Conservation (phyloP, 305 asterid species). For the Withania somnifera region DNA sequence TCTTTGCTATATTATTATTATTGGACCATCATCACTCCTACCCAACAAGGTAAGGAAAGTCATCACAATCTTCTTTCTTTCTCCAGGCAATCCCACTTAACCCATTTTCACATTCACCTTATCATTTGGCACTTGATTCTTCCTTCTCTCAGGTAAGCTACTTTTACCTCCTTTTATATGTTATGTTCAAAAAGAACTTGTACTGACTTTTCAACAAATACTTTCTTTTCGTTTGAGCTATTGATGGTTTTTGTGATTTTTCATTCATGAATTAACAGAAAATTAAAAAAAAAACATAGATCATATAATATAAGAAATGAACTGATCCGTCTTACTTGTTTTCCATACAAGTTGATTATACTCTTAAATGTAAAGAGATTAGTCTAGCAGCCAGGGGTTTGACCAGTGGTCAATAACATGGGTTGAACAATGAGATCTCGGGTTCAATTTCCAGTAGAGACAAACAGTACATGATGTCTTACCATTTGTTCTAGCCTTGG, state of each 20-base stretch:
- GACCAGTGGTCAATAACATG: too few relatives aligned
- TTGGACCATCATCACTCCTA: neutral
- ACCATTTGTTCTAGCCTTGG: too few relatives aligned
- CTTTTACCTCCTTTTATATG: neutral
- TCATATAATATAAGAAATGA: neutral
- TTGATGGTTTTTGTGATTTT: neutral
- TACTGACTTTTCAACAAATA: neutral
- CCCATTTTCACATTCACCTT: neutral
- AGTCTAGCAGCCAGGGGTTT: too few relatives aligned
- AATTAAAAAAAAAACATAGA: too few relatives aligned
- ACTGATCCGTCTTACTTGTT: neutral
- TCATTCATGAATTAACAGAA: neutral
- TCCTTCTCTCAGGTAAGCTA: neutral
- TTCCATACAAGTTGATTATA: neutral
- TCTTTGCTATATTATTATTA: neutral
- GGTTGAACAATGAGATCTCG: too few relatives aligned
- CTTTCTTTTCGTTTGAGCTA: neutral
- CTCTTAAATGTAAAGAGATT: neutral
- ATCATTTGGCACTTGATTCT: neutral
- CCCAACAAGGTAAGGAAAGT: neutral
- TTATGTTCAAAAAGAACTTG: neutral
- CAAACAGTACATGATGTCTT: too few relatives aligned
- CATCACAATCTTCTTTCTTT: neutral
- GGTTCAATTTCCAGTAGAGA: too few relatives aligned
- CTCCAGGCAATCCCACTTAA: neutral